Base-by-base conservation (phyloP, 129 eudicot genomes). In the Solidago caesia region DNA sequence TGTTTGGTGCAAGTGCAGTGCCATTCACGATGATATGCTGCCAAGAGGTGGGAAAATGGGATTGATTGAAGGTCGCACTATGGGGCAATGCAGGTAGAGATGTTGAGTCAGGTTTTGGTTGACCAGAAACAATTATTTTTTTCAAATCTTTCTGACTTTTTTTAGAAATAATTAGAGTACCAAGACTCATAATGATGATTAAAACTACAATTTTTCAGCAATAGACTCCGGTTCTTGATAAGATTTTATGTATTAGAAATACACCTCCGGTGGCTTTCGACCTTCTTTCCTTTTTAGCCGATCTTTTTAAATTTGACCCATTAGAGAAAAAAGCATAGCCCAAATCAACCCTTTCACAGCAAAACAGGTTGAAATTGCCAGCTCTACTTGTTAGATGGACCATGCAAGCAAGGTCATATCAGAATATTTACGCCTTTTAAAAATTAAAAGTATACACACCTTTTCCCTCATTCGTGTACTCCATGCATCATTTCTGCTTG, bases 391-490 rank as follows among this genome's bases (percentile, higher is more conserved):
- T 3, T 11, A 29, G 5, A 12, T 12, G 12, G 61, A 41, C 3
- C 21, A 49, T 21, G 57, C 3, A 67, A 25, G 51, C 42, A 7
- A 29, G 49, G 59, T 51, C 48, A 64, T 44, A 12, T 49, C 12
- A 25, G 48, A 57, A 27, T 6, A 10, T 52, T 69, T 12, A 56
- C 11, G 8, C 2, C 9, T 9, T 8, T 21, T 44, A 80, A 21
- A 58, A 75, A 11, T 49, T 56, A 48, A 39, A 41, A 49, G 47
- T 33, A 51, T 15, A 16, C 71, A 42, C 44, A 90, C 97, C 97
- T 90, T 93, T 82, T 93, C 98, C 81, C 98, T 79, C 98, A 93
- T 93, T 5, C 97, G 92, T 70, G 91, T 78, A 66, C 98, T 93
- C 98, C 98, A 93, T 33, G 98, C 97, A 82, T 93, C 98, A 56